Evolutionary conservation across 768 basidiomycete species (phyloP).

Genomic region (Sarcodon aspratus): DNA sequence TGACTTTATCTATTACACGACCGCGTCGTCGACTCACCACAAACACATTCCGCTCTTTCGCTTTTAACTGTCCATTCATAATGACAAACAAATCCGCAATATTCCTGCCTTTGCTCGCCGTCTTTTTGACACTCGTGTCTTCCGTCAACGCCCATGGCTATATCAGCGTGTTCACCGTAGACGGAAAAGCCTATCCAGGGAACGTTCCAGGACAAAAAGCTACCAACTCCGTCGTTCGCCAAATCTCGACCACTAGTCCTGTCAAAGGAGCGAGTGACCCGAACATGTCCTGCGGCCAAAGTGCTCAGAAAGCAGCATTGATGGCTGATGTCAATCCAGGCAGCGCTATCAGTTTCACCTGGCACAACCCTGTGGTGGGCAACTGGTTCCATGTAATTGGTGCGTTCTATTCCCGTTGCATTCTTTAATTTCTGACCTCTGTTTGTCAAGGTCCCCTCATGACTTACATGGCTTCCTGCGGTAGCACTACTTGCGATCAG

Average conservation of each 20-base stretch:
- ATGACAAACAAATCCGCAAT: neutral
- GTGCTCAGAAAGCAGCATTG: constrained; percentile 32
- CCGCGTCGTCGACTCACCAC: too few relatives aligned
- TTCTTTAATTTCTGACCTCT: neutral
- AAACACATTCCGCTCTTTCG: neutral
- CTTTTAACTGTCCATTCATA: neutral
- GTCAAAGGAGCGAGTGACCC: constrained; percentile 44
- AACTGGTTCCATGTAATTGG: constrained; percentile 45
- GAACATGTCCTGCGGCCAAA: constrained; percentile 45
- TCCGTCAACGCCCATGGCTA: constrained; percentile 31
- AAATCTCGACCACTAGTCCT: constrained; percentile 26
- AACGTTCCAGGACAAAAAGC: constrained; percentile 19
- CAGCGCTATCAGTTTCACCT: constrained; percentile 36
- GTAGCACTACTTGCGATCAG: constrained; percentile 39
- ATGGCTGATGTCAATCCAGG: constrained; percentile 50
- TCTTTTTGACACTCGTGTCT: constrained; percentile 10
- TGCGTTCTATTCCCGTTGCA: neutral
- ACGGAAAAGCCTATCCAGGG: constrained; percentile 31
- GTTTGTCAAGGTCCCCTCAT: constrained; percentile 38
- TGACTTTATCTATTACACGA: too few relatives aligned
- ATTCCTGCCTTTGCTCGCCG: constrained; percentile 2
- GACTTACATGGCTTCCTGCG: constrained; percentile 65
- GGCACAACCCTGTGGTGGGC: constrained; percentile 18
- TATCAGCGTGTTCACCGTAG: constrained; percentile 29
- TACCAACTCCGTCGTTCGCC: constrained; percentile 20